These are phyloP conservation scores for Alternaria novae-zelandiae DNA, from an alignment of 2,329 filamentous ascomycete species.

Conservation along the genomic window DNA sequence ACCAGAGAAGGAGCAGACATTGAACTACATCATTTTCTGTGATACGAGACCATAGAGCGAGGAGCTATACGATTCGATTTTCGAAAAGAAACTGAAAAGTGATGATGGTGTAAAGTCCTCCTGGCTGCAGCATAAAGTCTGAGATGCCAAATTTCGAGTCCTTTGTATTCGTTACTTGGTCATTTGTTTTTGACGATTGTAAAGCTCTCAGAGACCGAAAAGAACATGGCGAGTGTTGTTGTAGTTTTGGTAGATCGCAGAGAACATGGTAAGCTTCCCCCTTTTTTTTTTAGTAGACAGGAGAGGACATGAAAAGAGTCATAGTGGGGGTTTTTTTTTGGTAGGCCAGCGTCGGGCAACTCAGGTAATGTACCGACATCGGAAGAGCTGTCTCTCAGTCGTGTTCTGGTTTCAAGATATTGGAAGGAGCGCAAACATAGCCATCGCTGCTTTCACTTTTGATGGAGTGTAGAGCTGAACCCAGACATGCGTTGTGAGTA, in stretches of 20 bases:
- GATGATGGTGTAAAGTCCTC: neutral
- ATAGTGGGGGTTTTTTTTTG: no score
- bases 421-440: neutral
- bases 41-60: neutral
- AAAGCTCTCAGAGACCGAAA: neutral
- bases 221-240: neutral
- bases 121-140: neutral
- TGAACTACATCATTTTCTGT: neutral
- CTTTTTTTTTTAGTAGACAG: neutral
- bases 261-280: neutral
- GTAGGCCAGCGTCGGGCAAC: neutral
- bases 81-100: neutral
- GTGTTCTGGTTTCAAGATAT: neutral
- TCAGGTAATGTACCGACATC: fast-evolving
- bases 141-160: neutral
- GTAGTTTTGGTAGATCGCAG: neutral
- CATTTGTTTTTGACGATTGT: neutral
- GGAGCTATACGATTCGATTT: neutral
- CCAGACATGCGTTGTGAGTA: neutral
- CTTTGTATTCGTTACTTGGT: neutral
- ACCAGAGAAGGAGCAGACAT: neutral
- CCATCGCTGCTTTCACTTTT: neutral
- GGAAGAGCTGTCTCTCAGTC: neutral
- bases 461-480: neutral
- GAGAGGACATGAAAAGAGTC: neutral